These are phyloP conservation scores for Eucalyptus tenuipes DNA, from an alignment of 345 rosid genomes.

Conservation along the genomic window DNA sequence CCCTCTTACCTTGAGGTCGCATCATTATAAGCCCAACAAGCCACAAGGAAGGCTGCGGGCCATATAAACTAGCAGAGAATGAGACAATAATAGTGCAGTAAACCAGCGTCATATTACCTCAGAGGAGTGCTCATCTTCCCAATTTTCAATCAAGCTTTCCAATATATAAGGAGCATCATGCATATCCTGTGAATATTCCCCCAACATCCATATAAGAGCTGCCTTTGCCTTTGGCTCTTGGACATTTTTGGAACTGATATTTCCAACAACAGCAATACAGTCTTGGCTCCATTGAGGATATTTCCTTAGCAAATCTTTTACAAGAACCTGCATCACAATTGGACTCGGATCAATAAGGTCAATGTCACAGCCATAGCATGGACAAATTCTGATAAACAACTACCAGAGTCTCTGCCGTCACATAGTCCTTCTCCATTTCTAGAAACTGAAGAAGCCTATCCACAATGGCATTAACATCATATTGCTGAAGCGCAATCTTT, in stretches of 20 bases:
- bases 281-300: conserved; percentile 99
- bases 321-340: conserved; percentile 61
- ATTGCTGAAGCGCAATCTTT: conserved; percentile 95
- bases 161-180: conserved; percentile 88
- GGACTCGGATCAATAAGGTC: not conserved
- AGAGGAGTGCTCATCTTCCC: conserved; percentile 96
- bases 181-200: conserved; percentile 99
- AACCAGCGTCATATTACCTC: conserved; percentile 31
- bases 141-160: conserved; percentile 75
- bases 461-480: conserved; percentile 98
- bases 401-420: conserved; percentile 97
- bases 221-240: conserved; percentile 98
- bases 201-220: conserved; percentile 99
- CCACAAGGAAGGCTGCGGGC: not conserved
- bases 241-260: conserved; percentile 83
- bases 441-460: conserved; percentile 99
- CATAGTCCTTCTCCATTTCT: conserved; percentile 99
- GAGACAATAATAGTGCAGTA: not conserved
- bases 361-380: not conserved
- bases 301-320: conserved; percentile 91
- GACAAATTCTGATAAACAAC: not conserved
- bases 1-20: not conserved
- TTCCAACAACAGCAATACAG: conserved; percentile 98
- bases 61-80: not conserved
- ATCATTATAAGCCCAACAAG: not conserved